Conservation (phyloP, 2,329 filamentous ascomycete species). For the Penicillium olsonii region DNA sequence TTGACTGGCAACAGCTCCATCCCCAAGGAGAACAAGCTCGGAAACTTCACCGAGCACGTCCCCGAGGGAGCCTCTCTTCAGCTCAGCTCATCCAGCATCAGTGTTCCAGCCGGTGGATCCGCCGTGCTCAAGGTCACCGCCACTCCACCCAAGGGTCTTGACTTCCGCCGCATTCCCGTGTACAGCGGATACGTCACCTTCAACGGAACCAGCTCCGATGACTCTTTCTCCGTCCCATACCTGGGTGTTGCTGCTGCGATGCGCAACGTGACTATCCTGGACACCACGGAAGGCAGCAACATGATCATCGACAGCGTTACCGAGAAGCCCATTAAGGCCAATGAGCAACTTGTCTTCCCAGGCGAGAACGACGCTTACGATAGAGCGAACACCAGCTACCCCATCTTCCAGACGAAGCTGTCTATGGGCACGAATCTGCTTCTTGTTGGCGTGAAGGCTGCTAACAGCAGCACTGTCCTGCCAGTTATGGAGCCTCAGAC, state of each 20-base stretch:
- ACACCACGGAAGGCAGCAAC: conserved; percentile 9
- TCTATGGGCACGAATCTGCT: conserved; percentile 19
- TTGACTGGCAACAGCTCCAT: conserved; percentile 26
- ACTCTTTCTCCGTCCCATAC: conserved; percentile 33
- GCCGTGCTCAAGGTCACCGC: conserved; percentile 24
- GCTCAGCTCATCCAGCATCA: conserved; percentile 17
- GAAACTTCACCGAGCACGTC: conserved; percentile 8
- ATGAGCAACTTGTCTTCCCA: neutral
- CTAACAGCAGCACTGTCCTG: conserved; percentile 4
- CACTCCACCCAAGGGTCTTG: conserved; percentile 18
- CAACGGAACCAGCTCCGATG: conserved; percentile 19
- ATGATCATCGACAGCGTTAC: neutral
- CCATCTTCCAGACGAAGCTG: conserved; percentile 12
- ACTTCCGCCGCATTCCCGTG: conserved; percentile 29
- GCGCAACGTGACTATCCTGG: conserved; percentile 18
- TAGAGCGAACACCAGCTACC: conserved; percentile 14
- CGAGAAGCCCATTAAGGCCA: neutral
- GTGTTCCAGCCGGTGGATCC: conserved; percentile 19
- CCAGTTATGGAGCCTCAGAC: neutral
- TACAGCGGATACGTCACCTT: conserved; percentile 35
- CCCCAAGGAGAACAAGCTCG: conserved; percentile 2
- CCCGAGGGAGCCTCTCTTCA: conserved; percentile 7
- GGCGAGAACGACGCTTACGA: neutral
- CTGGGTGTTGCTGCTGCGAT: conserved; percentile 29
- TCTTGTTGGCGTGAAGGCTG: conserved; percentile 8